Evolutionary conservation across 768 basidiomycete genomes (phyloP), one percentile per base, ranked within the genome.

Genomic region (Boletellus sp.): DNA sequence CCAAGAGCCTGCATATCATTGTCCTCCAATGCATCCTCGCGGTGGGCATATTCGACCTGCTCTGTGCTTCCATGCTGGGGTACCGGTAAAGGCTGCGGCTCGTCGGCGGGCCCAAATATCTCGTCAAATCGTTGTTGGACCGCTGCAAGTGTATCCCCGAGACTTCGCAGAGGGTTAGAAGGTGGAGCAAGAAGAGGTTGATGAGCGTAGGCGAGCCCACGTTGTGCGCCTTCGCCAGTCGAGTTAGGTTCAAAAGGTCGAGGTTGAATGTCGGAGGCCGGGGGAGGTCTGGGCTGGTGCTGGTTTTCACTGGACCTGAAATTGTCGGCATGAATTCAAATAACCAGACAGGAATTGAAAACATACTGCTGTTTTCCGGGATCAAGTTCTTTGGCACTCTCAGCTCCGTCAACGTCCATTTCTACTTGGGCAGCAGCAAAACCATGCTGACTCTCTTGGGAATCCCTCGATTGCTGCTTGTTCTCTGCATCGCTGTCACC

Each of bases 1-100:
- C 92, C 95, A 19, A 98, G 78, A 1, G 94, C 92, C 68, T 95
- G 92, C 81, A 88, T 88, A 31, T 85, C 80, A 47, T 85, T 72
- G 52, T 80, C 81, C 24, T 71, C 74, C 42, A 87, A 84, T 34
- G 84, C 84, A 2, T 87, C 56, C 79, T 48, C 76, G 76, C 35
- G 89, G 70, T 56, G 57, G 2, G 50, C 51, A 67, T 95, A 92
- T 65, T 96, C 90, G 13, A 96, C 66, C 56, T 83, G 80, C 8
- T 78, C 70, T 3, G 72, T 60, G 15, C 68, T 66, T 10, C 61
- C 67, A 0, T 70, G 64, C 33, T 78, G 72, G 36, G 73, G 71
- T 17, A 62, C 53, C 44, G 65, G 68, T 3, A 68, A 64, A 26
- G 65, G 53, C 8, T 64, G 60, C 16, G 54, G 41, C 31, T 63